Percentiles rank a stretch among this genome's conserved stretches.
phyloP scores from a whole-genome alignment of 192 early-diverging fungal species.

The Rhizophagus clarus region DNA sequence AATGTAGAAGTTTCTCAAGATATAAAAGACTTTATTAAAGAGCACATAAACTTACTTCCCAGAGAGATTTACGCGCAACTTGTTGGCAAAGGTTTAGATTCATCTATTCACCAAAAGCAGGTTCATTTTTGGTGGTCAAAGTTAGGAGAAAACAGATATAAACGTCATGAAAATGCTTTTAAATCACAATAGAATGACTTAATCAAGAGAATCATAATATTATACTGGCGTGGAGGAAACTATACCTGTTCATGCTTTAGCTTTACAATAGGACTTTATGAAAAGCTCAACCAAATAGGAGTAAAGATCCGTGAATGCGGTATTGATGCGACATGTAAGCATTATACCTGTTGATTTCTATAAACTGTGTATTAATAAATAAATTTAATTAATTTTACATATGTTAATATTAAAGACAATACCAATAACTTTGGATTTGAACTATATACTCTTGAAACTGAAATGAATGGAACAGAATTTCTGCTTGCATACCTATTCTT shows the following conservation, averaged over 20 bases:
- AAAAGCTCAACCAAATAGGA: background rate
- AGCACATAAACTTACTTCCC: background rate
- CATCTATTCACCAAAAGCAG: no score
- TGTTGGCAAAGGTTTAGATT: constrained; percentile 7
- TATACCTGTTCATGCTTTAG: background rate
- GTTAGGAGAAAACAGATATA: background rate
- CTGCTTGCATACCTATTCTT: background rate
- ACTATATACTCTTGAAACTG: background rate
- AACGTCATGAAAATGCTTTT: background rate
- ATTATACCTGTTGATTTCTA: background rate
- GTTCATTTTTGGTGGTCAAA: constrained; percentile 17
- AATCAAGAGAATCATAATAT: background rate
- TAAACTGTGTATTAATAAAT: no score
- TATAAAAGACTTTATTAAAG: constrained; percentile 14
- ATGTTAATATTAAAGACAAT: background rate
- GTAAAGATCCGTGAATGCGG: background rate
- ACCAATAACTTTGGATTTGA: no score
- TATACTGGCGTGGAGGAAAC: background rate
- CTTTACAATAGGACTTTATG: background rate
- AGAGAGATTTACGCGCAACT: constrained; percentile 10
- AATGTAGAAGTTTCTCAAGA: background rate
- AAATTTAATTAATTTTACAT: background rate
- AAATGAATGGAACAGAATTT: background rate
- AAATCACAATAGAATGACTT: background rate
- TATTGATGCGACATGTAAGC: constrained; percentile 10